phyloP scores from a whole-genome alignment of 2,329 filamentous ascomycete genomes.

The Trichoderma simmonsii region DNA sequence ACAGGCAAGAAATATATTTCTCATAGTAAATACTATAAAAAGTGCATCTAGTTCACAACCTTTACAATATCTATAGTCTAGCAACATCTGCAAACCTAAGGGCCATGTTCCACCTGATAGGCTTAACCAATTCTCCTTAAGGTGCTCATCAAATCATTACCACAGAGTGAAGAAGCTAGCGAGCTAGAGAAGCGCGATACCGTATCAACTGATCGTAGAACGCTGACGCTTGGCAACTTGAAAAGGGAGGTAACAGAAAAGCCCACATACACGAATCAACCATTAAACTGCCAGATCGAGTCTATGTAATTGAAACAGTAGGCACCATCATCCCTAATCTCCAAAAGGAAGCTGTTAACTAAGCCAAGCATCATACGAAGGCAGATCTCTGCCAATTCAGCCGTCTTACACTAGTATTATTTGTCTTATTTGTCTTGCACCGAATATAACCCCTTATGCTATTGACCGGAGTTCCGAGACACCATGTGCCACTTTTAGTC shows the following conservation, averaged over 20 bases:
- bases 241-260: not conserved
- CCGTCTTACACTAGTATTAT: not conserved
- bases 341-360: not conserved
- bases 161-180: not conserved
- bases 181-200: not conserved
- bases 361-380: not conserved
- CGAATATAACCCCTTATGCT: conserved; percentile 8
- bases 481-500: not conserved
- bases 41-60: too few relatives aligned
- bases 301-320: not conserved
- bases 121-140: too few relatives aligned
- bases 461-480: not conserved
- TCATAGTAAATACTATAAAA: too few relatives aligned
- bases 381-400: not conserved
- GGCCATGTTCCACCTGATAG: too few relatives aligned
- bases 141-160: not conserved
- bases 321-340: not conserved
- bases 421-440: not conserved
- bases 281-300: not conserved
- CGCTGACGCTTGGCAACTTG: not conserved
- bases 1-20: too few relatives aligned
- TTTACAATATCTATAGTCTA: too few relatives aligned
- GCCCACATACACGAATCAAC: not conserved
- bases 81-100: too few relatives aligned
- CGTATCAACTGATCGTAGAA: not conserved